Percentiles rank a stretch among this genome's conserved stretches.
phyloP scores from a whole-genome alignment of 2,329 filamentous ascomycete genomes.

The Thelonectria discophora region DNA sequence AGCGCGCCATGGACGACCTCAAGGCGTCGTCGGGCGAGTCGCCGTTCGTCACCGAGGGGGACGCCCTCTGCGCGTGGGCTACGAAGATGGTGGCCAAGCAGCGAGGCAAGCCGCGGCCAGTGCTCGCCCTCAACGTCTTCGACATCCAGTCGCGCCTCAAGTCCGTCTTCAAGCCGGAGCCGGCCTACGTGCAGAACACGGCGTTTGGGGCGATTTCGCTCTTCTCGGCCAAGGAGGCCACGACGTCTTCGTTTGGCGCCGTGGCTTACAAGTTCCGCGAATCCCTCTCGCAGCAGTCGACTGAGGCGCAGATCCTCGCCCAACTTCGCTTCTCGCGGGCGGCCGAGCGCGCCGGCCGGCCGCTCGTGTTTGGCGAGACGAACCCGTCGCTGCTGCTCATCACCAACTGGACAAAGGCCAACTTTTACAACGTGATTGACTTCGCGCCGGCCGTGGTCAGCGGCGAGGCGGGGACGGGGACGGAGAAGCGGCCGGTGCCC shows the following conservation, averaged over 20 bases:
- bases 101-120: neutral
- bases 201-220: conserved; percentile 6
- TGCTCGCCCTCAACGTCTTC: conserved; percentile 6
- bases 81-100: conserved; percentile 10
- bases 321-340: neutral
- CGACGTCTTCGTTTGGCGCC: neutral
- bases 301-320: conserved; percentile 10
- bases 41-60: conserved; percentile 17
- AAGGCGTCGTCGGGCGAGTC: conserved; percentile 3
- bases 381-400: conserved; percentile 10
- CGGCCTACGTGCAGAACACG: conserved; percentile 15
- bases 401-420: conserved; percentile 23
- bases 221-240: conserved; percentile 4
- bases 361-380: conserved; percentile 13
- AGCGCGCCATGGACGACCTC: conserved; percentile 3
- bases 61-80: conserved; percentile 15
- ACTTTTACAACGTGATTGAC: conserved; percentile 18
- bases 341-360: neutral
- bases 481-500: neutral
- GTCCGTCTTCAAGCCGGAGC: neutral
- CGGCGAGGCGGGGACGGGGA: no score
- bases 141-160: conserved; percentile 12
- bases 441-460: conserved; percentile 16
- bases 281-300: conserved; percentile 10
- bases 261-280: conserved; percentile 14